Evolutionary conservation across 2,329 filamentous ascomycete genomes (phyloP), one percentile per base, ranked within the genome.

Genomic region (Lachnellula subtilissima): DNA sequence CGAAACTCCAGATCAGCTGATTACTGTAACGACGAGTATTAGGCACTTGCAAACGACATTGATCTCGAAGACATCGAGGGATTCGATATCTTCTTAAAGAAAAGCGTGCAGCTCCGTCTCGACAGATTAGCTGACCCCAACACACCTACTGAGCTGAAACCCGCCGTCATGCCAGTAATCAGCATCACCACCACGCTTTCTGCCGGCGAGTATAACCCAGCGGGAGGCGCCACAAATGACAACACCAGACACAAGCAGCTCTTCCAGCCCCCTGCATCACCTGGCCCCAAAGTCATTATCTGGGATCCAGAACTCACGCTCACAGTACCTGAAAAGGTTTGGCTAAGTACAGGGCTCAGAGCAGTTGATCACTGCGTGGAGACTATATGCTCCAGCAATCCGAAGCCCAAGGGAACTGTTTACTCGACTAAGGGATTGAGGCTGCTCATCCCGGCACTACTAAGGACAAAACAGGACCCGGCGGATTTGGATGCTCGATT

Each of bases 361-460:
- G 74, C 77, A 0, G 73, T 83, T 0, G 80, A 83, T 59, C 79
- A 83, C 63, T 82, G 79, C 53, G 74, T 83, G n/a, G 80, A 83
- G 67, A 77, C 76, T 1, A 65, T 79, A 7, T 80, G 76, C 58
- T 75, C 74, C 0, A 64, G 73, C 3, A 23, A 55, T 0, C 48
- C 50, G 8, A 55, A 58, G 5, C 11, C 37, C 4, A 58, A 64
- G 2, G 65, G 65, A 1, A 75, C 78, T 8, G 64, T 67, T 1
- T 66, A 70, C 23, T 74, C 73, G 0, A 62, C 66, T 42, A 64
- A 69, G 50, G 78, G 75, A 1, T 61, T 81, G 40, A 60, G 66
- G 2, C 58, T 64, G 55, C 64, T 81, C 25, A 67, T 80, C 0
- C 73, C 75, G 0, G 73, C 72, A 1, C 63, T 81, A 22, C 61